Base-by-base conservation (phyloP, 768 basidiomycete species). In the Gyrodon lividus region DNA sequence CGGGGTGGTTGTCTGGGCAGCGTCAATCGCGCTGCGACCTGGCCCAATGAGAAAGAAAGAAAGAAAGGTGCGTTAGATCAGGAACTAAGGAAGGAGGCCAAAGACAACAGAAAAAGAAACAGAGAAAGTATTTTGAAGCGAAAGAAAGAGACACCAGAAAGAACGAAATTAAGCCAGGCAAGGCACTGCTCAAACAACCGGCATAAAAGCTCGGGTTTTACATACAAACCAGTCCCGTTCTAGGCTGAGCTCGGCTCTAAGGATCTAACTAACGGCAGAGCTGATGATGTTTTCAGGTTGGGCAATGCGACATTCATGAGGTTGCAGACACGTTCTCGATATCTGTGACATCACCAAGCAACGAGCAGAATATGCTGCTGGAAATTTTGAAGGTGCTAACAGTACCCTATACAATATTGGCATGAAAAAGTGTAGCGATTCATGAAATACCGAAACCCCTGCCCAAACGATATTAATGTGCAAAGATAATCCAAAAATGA, bases 61-160 rank as follows among this genome's bases (percentile, higher is more conserved):
- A 12, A 19, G 24, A 30, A 54, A 49, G 35, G 43, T 33, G 43
- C 41, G 33, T 5, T 14, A 38, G 28, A 43, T 24, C 46, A 23
- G 24, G 22, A 23, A 0, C 34, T 6, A 30, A 23, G 23, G 44
- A 46, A 30, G 5, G 37, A 31, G 41, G 47, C 23, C 20, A 30
- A 52, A 43, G 17, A 37, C 28, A 35, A 13, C 12, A 31, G 16
- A 2, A 24, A 17, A n/a, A 26, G 40, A 24, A 34, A 43, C 3
- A 14, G 31, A 34, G 24, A 3, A 10, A 10, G 24, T 6, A 26
- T 8, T 28, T 28, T 10, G 24, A 45, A 43, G 22, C 44, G 54
- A 57, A 54, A 52, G 51, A 56, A 55, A 53, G 46, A 42, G 28
- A 44, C 9, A 22, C 23, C 41, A 31, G 4, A 5, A 31, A 31